Evolutionary conservation across 768 basidiomycete genomes (phyloP).

Genomic region (Coprinellus aureogranulatus): DNA sequence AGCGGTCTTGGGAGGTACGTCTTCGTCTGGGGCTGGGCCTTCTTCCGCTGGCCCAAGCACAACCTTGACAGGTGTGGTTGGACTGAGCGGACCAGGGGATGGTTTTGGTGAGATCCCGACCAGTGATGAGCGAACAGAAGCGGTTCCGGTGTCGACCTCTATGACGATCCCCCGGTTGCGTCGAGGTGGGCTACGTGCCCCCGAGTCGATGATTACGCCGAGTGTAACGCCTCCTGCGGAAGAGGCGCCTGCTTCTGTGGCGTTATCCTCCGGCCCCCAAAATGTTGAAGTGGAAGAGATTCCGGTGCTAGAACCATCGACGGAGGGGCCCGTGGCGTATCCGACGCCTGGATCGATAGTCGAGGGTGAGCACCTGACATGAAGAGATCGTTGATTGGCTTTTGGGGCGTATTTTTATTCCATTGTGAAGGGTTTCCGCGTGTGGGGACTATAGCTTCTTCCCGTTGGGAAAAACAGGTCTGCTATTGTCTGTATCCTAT

Average conservation of each 20-base stretch:
- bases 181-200: not conserved
- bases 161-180: not conserved
- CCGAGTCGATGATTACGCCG: not conserved
- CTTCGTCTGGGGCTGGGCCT: not conserved
- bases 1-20: not conserved
- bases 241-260: not conserved
- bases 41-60: too few relatives aligned
- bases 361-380: slow-evolving; percentile 40
- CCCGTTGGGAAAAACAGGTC: too few relatives aligned
- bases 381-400: slow-evolving; percentile 7
- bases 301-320: not conserved
- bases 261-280: not conserved
- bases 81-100: too few relatives aligned
- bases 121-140: not conserved
- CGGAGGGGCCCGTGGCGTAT: slow-evolving; percentile 37
- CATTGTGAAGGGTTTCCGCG: too few relatives aligned
- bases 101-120: not conserved
- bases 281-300: not conserved
- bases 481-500: too few relatives aligned
- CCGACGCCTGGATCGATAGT: slow-evolving; percentile 46
- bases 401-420: too few relatives aligned
- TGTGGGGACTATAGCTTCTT: too few relatives aligned
- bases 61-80: too few relatives aligned
- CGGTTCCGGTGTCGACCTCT: not conserved
- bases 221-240: not conserved